Evolutionary conservation across 2,329 filamentous ascomycete genomes (phyloP).

Genomic region (Lasiodiplodia theobromae): DNA sequence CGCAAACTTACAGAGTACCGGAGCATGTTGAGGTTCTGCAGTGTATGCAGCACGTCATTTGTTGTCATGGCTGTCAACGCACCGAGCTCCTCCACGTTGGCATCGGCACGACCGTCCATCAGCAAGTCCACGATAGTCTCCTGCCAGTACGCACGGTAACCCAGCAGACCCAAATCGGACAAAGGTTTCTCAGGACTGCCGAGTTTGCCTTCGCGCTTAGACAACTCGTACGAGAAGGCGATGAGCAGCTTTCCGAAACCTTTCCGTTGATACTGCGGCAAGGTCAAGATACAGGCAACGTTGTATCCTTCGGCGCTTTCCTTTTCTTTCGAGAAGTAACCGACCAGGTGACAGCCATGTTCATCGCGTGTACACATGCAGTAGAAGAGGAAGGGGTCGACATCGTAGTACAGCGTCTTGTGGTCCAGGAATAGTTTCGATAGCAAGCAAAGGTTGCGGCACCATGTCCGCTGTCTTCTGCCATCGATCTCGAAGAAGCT

Average conservation of each 20-base stretch:
- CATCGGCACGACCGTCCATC: constrained; percentile 71
- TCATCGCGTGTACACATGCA: constrained; percentile 93
- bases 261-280: constrained; percentile 95
- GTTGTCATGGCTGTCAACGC: constrained; percentile 90
- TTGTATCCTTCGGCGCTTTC: constrained; percentile 97
- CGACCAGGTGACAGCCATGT: constrained; percentile 92
- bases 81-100: constrained; percentile 87
- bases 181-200: constrained; percentile 97
- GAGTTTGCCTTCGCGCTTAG: constrained; percentile 91
- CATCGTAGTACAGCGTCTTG: constrained; percentile 98
- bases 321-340: constrained; percentile 99
- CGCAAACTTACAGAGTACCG: constrained; percentile 72
- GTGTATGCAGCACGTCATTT: constrained; percentile 91
- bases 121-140: constrained; percentile 90
- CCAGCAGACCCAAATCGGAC: constrained; percentile 88
- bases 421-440: constrained; percentile 97
- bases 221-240: constrained; percentile 96
- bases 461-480: constrained; percentile 91
- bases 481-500: constrained; percentile 99
- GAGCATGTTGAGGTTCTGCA: constrained; percentile 94
- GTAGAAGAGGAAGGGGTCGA: constrained; percentile 99
- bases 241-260: constrained; percentile 93
- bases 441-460: constrained; percentile 90
- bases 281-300: constrained; percentile 93
- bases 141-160: constrained; percentile 97